Evolutionary conservation across 176 grass and related monocot genomes (phyloP), one percentile per base, ranked within the genome.

Genomic region (Cenchrus purpureus): DNA sequence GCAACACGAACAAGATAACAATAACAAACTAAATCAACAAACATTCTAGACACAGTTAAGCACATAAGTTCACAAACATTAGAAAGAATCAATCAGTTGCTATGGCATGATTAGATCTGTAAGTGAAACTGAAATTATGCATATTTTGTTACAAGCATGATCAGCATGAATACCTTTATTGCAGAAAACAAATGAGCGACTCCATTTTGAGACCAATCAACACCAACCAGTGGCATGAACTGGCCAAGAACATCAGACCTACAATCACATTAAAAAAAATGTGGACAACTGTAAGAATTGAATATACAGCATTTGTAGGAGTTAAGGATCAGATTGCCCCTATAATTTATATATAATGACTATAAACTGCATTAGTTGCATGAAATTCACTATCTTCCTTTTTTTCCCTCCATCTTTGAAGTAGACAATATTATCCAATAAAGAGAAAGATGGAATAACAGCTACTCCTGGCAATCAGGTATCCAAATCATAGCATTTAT

Each of bases 181-280:
- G 93, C 91, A 87, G 95, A 98, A 90, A 98, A 98, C 62, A 98
- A 92, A 93, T 98, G 95, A 80, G 93, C 77, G 76, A 98, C 95
- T 86, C 95, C 95, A 70, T 90, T 98, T 80, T 98, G 95, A 79
- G 93, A 98, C 95, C 95, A 98, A 93, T 98, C 95, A 78, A 93
- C 87, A 92, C 95, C 95, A 81, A 98, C 95, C 73, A 98, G 49
- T 78, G 95, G 95, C 95, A 98, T 98, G 77, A 98, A 95, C 77
- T 95, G 95, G 82, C 95, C 95, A 80, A 98, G 95, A 87, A 98
- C 95, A 85, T 98, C 95, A 77, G 95, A 98, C 68, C 95, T 95
- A 74, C 64, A 89, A 80, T 71, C 87, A 80, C 50, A 89, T 77
- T 68, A 65, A 44, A 28, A 28, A 90, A 77, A 61, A 49, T 45